Evolutionary conservation across 2,329 filamentous ascomycete genomes (phyloP), one percentile per base, ranked within the genome.

Genomic region (Ophiostoma novo-ulmi): DNA sequence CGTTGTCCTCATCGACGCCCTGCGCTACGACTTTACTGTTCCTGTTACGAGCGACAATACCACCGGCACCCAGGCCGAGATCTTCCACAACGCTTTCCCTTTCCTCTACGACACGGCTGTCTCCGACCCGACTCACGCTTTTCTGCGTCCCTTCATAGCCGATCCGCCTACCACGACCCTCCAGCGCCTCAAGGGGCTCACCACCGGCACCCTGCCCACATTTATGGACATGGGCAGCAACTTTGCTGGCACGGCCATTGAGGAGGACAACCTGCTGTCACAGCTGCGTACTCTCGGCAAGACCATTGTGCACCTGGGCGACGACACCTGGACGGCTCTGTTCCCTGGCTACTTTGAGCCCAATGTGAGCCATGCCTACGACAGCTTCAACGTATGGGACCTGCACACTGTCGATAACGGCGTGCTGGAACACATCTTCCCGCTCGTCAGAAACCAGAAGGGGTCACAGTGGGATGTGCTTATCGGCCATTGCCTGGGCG

Each of bases 381-480:
- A 98, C 78, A 98, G 94, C 73, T 97, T 99, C 82, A 97, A 98
- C 77, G 95, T 98, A 7, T 97, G 93, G 93, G 95, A 99, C 79
- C 80, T 99, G 76, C 93, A 98, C 79, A 98, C 95, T 0, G 92
- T 99, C 2, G 95, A 99, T 78, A 94, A 97, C 77, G 95, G 95
- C 0, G 95, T 99, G 35, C 91, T 90, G 14, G 91, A 97, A 75
- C 91, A 98, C 80, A 88, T 99, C 7, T 91, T 95, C 73, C 95
- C 95, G 1, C 84, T 98, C 2, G 80, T 99, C 73, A 84, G 89
- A 67, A 79, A 86, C 0, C 83, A 85, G 67, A 88, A 55, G 14
- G 63, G 52, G 7, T n/a, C 81, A 5, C 86, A 91, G 70, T 99
- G 95, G 95, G 94, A 99, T 80, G 83, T 99, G n/a, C 86, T 97